Base-by-base conservation (phyloP, 345 rosid genomes). In the Eutrema yunnanense region DNA sequence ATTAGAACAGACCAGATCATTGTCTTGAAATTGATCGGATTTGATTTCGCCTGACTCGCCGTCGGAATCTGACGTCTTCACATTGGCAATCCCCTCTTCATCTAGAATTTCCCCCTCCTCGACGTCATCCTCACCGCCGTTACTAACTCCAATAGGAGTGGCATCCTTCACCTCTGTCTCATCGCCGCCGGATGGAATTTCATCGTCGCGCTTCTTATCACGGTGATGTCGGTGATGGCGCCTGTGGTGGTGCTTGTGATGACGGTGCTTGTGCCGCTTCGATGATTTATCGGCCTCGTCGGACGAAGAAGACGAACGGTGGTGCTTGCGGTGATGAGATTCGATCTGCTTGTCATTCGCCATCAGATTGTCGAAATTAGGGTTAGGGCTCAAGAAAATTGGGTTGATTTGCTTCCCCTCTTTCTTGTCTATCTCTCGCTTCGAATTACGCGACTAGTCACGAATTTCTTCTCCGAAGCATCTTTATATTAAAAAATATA, bases 41-140 rank as follows among this genome's bases (percentile, higher is more conserved):
- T 80, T 74, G 30, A 79, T 56, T 74, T 69, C 79, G 33, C 81
- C 81, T 4, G 71, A 73, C 62, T 78, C 81, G 41, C 75, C 78
- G 1, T 67, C 80, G 42, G 78, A 74, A 37, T 74, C 81, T 58
- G 33, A 9, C 6, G 67, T 14, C 65, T 60, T 73, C 49, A 55
- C 42, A 55, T 65, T 56, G 13, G 29, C 80, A 16, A 69, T 0
- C 16, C 60, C 78, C 4, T 74, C 87, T 63, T 96, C 99, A 2
- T 92, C 98, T 9, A 90, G 86, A 83, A 96, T 96, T 85, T 96
- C 99, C 34, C 99, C 99, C 72, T 96, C 99, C 84, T 96, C 99
- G 57, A 96, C 81, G 46, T 92, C 98, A 55, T 92, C 90, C 70
- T 82, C 92, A 65, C 69, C 50, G 6, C 75, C 41, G 73, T 62